Evolutionary conservation across 306 rosid species (phyloP).

Genomic region (Pterocarpus macrocarpus): DNA sequence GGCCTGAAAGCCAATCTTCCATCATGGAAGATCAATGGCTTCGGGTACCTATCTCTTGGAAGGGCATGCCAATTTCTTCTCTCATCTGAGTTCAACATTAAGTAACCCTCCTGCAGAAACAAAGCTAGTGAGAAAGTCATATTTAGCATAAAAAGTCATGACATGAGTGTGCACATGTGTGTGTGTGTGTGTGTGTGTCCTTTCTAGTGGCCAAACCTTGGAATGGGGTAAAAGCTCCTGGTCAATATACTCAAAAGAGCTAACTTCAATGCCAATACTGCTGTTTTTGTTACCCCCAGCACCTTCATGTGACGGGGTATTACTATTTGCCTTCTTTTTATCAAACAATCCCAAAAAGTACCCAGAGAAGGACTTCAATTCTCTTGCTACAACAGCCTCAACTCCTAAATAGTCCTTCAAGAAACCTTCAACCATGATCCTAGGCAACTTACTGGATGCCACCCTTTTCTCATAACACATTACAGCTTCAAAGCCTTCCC

Average conservation of each 20-base stretch:
- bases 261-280: constrained; percentile 45
- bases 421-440: constrained; percentile 73
- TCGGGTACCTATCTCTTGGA: constrained; percentile 65
- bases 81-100: constrained; percentile 59
- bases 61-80: constrained; percentile 64
- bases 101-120: constrained; percentile 53
- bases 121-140: not conserved
- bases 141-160: not conserved
- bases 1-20: constrained; percentile 81
- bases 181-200: not conserved
- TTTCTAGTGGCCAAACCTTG: constrained; percentile 54
- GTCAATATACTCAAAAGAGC: constrained; percentile 50
- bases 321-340: constrained; percentile 17
- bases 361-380: constrained; percentile 59
- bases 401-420: constrained; percentile 67
- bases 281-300: not conserved
- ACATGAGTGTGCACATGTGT: not conserved
- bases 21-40: constrained; percentile 78
- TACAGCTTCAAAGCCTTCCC: constrained; percentile 67
- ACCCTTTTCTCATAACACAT: constrained; percentile 60
- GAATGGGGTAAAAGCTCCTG: constrained; percentile 53
- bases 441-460: constrained; percentile 65
- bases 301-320: constrained; percentile 12
- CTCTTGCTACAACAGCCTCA: constrained; percentile 67
- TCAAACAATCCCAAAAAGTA: constrained; percentile 72